Conservation (phyloP, 1,139 yeast species). For the Pneumocystis oryctolagi region DNA sequence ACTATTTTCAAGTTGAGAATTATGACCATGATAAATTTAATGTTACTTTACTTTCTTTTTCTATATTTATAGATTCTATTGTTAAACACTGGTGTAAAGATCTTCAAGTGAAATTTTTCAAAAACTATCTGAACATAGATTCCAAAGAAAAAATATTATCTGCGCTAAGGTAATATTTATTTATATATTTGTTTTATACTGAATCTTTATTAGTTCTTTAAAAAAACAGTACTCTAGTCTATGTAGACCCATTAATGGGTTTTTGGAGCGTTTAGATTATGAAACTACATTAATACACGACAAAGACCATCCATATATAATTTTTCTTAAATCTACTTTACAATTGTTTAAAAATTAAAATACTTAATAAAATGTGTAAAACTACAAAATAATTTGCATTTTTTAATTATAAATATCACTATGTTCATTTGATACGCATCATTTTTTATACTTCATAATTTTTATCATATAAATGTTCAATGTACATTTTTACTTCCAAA, state of each 20-base stretch:
- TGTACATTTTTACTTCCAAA: neutral
- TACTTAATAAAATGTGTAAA: neutral
- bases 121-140: neutral
- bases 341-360: neutral
- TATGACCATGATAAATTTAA: neutral
- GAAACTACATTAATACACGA: neutral
- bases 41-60: neutral
- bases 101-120: conserved; percentile 11
- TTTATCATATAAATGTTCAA: neutral
- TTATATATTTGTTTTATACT: neutral
- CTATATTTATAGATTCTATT: neutral
- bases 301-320: neutral
- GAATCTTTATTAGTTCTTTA: neutral
- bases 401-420: neutral
- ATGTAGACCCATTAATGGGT: neutral
- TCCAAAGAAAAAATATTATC: neutral
- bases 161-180: neutral
- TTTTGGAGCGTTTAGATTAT: neutral
- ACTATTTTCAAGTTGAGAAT: conserved; percentile 11
- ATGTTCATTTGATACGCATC: neutral
- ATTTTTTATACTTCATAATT: neutral
- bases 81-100: conserved; percentile 12
- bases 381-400: neutral
- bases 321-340: neutral
- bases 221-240: neutral